Percentiles rank a stretch among this genome's conserved stretches.
phyloP scores from a whole-genome alignment of 169 alveolate species.

The Blepharisma undulans region DNA sequence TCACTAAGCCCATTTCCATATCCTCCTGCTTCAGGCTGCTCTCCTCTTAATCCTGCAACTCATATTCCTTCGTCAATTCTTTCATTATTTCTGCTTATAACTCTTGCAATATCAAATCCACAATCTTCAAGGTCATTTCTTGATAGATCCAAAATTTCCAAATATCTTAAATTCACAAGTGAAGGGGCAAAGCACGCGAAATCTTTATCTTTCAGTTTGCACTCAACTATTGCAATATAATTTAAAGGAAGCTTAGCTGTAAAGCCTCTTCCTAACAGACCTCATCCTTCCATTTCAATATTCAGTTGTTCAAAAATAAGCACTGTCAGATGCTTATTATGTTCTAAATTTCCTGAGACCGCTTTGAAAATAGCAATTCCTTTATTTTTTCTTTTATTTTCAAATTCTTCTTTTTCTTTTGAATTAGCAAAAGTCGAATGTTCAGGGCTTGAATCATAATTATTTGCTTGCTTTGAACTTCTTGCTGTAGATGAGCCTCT shows the following conservation, averaged over 20 bases:
- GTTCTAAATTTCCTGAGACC: neutral
- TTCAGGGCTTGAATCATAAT: neutral
- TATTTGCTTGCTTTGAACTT: neutral
- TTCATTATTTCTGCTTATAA: neutral
- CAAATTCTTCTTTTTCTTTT: neutral
- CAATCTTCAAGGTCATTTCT: neutral
- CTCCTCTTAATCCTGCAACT: neutral
- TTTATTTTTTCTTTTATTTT: neutral
- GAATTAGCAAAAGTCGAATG: neutral
- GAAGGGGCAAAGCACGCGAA: neutral
- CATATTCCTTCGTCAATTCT: neutral
- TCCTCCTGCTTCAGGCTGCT: no score
- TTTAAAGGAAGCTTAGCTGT: neutral
- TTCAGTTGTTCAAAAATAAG: neutral
- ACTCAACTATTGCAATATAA: neutral
- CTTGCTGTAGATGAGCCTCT: neutral
- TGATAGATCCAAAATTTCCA: neutral
- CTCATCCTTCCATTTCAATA: neutral
- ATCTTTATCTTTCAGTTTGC: neutral
- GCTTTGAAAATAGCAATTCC: neutral
- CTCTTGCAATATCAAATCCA: neutral
- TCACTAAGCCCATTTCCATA: neutral
- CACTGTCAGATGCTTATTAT: neutral
- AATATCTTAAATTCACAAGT: neutral
- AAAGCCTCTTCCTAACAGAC: neutral